Evolutionary conservation across 2,329 filamentous ascomycete genomes (phyloP).

Genomic region (Ascochyta fabae): DNA sequence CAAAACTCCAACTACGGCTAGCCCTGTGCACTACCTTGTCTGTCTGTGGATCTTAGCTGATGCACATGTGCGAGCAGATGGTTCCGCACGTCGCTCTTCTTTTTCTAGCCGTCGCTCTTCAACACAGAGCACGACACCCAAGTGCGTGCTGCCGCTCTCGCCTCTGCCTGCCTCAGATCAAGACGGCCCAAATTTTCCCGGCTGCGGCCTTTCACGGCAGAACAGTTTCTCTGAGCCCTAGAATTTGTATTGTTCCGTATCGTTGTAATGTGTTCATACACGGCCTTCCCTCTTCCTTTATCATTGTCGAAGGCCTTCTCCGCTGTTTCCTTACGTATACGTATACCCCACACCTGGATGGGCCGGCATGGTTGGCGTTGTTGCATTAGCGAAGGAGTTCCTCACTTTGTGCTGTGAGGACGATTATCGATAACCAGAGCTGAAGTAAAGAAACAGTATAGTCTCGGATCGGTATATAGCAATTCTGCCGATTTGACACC

Average conservation of each 20-base stretch:
- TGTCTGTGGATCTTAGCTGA: not conserved
- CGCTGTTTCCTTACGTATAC: conserved; percentile 13
- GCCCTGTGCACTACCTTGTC: not conserved
- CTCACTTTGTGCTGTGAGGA: not conserved
- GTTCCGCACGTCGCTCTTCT: not conserved
- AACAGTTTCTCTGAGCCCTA: conserved; percentile 23
- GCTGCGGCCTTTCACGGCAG: conserved; percentile 4
- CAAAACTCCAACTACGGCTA: conserved; percentile 47
- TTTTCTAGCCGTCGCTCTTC: not conserved
- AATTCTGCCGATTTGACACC: not conserved
- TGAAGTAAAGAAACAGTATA: not conserved
- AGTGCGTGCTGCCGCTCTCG: not conserved
- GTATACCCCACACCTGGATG: conserved; percentile 10
- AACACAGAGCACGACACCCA: not conserved
- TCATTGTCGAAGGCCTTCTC: not conserved
- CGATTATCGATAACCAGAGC: not conserved
- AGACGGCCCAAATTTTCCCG: not conserved
- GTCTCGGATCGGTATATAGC: not conserved
- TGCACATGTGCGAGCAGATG: not conserved
- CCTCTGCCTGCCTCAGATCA: not conserved
- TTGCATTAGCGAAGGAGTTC: conserved; percentile 44
- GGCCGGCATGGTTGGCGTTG: conserved; percentile 23
- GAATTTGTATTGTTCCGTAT: conserved; percentile 8
- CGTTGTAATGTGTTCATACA: conserved; percentile 16
- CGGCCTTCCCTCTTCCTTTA: not conserved